These are phyloP conservation scores for Hyparrhenia diplandra DNA, from an alignment of 176 grass and related monocot genomes.

Conservation along the genomic window DNA sequence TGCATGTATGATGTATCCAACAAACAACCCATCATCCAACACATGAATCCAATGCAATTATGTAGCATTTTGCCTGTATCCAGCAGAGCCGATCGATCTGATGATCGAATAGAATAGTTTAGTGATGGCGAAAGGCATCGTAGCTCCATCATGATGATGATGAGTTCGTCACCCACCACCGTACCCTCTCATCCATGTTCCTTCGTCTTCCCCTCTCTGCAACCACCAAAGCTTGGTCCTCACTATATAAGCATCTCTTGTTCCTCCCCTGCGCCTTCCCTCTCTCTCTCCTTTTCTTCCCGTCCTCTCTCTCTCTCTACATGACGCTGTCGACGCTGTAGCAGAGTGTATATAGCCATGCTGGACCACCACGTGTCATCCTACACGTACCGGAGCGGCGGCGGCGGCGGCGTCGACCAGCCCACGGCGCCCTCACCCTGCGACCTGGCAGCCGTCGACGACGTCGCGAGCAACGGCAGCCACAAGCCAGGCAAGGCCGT, in stretches of 20 bases:
- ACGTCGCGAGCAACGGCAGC: slow-evolving; percentile 18
- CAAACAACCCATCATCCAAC: neutral
- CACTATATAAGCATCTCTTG: slow-evolving; percentile 30
- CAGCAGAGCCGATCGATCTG: neutral
- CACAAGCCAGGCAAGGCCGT: slow-evolving; percentile 48
- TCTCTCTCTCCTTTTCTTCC: neutral
- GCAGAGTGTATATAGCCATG: slow-evolving; percentile 34
- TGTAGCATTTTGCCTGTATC: slow-evolving; percentile 18
- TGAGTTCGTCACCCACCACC: slow-evolving; percentile 20
- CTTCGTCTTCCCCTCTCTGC: neutral
- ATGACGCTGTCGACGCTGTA: slow-evolving; percentile 7
- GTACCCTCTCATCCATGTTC: too few species aligned
- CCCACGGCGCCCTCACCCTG: neutral
- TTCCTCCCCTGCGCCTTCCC: slow-evolving; percentile 12
- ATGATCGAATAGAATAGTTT: neutral
- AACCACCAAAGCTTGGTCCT: too few species aligned
- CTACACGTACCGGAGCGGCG: slow-evolving; percentile 7
- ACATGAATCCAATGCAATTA: slow-evolving; percentile 36
- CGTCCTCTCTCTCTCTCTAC: neutral
- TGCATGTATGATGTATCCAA: too few species aligned
- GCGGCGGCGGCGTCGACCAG: slow-evolving; percentile 15
- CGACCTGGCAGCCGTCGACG: slow-evolving; percentile 25
- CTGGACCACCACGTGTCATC: slow-evolving; percentile 11
- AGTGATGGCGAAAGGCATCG: neutral
- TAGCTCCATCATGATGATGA: neutral